Conservation (phyloP, 495 filamentous ascomycete genomes). For the Trichocladium antarcticum region DNA sequence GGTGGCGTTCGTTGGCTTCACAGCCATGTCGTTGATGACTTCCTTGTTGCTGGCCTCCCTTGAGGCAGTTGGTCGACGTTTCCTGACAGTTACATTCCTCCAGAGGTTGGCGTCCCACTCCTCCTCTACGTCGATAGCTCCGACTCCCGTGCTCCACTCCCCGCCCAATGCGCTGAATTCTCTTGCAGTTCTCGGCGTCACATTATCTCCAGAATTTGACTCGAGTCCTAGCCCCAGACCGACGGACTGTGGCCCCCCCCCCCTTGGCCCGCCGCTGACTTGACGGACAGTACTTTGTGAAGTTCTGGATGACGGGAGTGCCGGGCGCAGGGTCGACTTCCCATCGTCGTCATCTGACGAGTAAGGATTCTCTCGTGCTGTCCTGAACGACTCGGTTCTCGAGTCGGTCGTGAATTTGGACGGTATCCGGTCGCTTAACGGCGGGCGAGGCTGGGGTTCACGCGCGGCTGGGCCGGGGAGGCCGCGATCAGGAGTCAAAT, state of each 20-base stretch:
- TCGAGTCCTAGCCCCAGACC: slow-evolving; percentile 45
- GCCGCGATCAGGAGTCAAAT: slow-evolving; percentile 60
- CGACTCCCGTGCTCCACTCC: slow-evolving; percentile 27
- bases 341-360: slow-evolving; percentile 49
- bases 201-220: slow-evolving; percentile 22
- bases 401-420: slow-evolving; percentile 43
- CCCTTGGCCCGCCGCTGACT: slow-evolving; percentile 21
- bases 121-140: slow-evolving; percentile 31
- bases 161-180: slow-evolving; percentile 41
- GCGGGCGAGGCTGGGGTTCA: slow-evolving; percentile 31
- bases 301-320: slow-evolving; percentile 33
- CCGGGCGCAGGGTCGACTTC: slow-evolving; percentile 37
- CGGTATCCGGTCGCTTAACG: slow-evolving; percentile 30
- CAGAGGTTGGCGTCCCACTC: slow-evolving; percentile 47
- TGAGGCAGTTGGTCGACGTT: slow-evolving; percentile 30
- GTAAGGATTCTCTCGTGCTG: slow-evolving; percentile 51
- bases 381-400: slow-evolving; percentile 61
- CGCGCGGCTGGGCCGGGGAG: slow-evolving; percentile 43
- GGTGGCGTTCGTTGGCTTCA: slow-evolving; percentile 41
- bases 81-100: slow-evolving; percentile 48
- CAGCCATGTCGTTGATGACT: slow-evolving; percentile 38
- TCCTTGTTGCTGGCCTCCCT: slow-evolving; percentile 25
- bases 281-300: slow-evolving; percentile 35
- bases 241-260: slow-evolving; percentile 25
- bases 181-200: slow-evolving; percentile 28